These are phyloP conservation scores for Cyclotella choctawhatcheeana DNA, from an alignment of 108 stramenopile genomes.

Conservation along the genomic window DNA sequence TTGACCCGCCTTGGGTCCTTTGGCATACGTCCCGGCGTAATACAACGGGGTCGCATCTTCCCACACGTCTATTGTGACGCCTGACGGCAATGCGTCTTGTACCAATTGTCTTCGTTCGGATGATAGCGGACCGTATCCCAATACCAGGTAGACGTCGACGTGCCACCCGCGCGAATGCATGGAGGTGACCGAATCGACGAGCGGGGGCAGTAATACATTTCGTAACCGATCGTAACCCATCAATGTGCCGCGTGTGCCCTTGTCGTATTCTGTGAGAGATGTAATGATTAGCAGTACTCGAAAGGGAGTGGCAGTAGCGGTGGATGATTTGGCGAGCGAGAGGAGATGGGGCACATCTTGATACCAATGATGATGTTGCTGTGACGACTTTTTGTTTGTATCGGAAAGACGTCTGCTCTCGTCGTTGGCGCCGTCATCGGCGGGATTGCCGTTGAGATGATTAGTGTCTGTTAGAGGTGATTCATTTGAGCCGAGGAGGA, in stretches of 20 bases:
- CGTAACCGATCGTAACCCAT: constrained; percentile 31
- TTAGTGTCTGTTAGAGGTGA: no score
- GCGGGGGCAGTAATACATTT: constrained; percentile 29
- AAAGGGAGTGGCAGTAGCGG: constrained; percentile 1
- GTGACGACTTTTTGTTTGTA: background rate
- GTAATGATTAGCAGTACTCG: constrained; percentile 36
- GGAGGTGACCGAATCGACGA: constrained; percentile 31
- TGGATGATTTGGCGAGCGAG: constrained; percentile 19
- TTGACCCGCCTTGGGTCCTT: constrained; percentile 36
- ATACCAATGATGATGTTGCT: constrained; percentile 11
- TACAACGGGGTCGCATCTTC: constrained; percentile 69
- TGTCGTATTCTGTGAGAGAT: constrained; percentile 42
- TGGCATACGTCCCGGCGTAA: constrained; percentile 42
- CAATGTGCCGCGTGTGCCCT: constrained; percentile 38
- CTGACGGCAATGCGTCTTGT: constrained; percentile 48
- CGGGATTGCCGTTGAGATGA: background rate
- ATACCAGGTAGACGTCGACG: constrained; percentile 76
- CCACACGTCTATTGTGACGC: constrained; percentile 66
- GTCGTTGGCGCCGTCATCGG: background rate
- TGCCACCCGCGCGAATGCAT: constrained; percentile 57
- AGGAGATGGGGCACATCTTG: constrained; percentile 19
- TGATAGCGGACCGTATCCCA: constrained; percentile 38
- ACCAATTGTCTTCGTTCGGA: constrained; percentile 60
- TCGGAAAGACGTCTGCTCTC: constrained; percentile 6
- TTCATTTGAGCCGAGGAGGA: no score